Evolutionary conservation across 192 early-diverging fungal species (phyloP), one percentile per base, ranked within the genome.

Genomic region (Backusella tarrabulga): DNA sequence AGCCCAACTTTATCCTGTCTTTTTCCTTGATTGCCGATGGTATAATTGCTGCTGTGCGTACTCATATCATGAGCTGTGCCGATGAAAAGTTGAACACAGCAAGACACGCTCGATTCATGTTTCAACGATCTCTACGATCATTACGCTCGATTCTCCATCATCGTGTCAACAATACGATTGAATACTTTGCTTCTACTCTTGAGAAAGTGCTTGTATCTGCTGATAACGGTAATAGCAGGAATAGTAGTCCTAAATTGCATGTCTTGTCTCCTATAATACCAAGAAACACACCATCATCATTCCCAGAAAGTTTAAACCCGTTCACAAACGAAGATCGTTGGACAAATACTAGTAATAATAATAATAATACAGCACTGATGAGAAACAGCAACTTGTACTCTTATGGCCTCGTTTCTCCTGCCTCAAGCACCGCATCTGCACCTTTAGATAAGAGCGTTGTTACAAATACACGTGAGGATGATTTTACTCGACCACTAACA

Each of bases 61-160:
- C 56, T 29, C 77, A 78, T 50, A 29, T 78, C 7, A 72, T 73
- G 52, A 17, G 73, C 14, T 70, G 68, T 38, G 60, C 46, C 9
- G 29, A 60, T 19, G 38, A 72, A 40, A 71, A 72, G 19, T 34
- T 63, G 21, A 50, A 29, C 6, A 26, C 11, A 2, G 56, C 77
- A 36, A 60, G 42, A 34, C 77, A 78, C 44, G 46, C 77, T 44
- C 77, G 71, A 2, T 63, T 71, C 1, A 71, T 78, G 77, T 78
- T 78, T 44, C 77, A 78, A 73, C 36, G 77, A 23, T 71, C 77
- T 21, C 14, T 73, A 15, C 56, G 71, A 5, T 60, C 71, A 23
- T 78, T 78, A 56, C 71, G 77, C 4, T 54, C 32, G 7, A 50
- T 73, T 6, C 50, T 73, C 14, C 29, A 35, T 34, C 44, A 73